Percentiles rank a stretch among this genome's conserved stretches.
These are phyloP conservation scores for Clonostachys sp. DNA, from an alignment of 2,329 filamentous ascomycete genomes.

Conservation along the genomic window DNA sequence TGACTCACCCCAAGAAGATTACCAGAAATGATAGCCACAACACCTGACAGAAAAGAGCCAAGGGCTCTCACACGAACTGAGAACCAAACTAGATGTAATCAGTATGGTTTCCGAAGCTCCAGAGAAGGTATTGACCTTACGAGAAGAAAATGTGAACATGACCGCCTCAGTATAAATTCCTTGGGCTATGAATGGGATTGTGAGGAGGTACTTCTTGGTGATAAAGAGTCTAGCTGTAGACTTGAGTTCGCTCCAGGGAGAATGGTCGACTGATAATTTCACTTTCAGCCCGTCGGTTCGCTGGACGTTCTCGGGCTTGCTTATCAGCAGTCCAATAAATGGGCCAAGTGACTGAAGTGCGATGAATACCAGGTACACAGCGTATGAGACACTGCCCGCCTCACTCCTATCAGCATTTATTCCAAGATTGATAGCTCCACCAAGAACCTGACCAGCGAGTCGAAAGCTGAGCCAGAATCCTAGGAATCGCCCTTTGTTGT, in stretches of 20 bases:
- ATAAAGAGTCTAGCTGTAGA: constrained; percentile 50
- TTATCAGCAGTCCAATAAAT: constrained; percentile 54
- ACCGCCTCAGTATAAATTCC: constrained; percentile 25
- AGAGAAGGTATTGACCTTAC: too few relatives aligned
- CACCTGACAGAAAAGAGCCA: constrained; percentile 63
- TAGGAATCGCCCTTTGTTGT: constrained; percentile 34
- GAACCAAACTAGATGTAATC: constrained; percentile 12
- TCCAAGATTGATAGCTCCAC: constrained; percentile 37
- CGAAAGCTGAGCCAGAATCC: constrained; percentile 37
- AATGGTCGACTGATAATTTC: constrained; percentile 45
- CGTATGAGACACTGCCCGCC: constrained; percentile 58
- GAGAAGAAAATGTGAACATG: constrained; percentile 32
- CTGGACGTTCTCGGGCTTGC: constrained; percentile 50
- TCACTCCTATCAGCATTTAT: constrained; percentile 33
- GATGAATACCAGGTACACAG: constrained; percentile 62
- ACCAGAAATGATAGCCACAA: constrained; percentile 56
- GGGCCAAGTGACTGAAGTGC: constrained; percentile 57
- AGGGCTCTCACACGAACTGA: constrained; percentile 20
- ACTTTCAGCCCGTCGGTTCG: constrained; percentile 56
- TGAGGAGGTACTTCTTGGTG: constrained; percentile 49
- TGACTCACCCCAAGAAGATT: constrained; percentile 51
- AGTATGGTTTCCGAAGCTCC: too few relatives aligned
- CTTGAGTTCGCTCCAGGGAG: constrained; percentile 49
- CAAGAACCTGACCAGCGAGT: constrained; percentile 40
- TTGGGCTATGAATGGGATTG: neutral